Percentiles rank a stretch among this genome's conserved stretches.
Evolutionary conservation across 176 grass and related monocot genomes (phyloP).

Genomic region (Cenchrus americanus): DNA sequence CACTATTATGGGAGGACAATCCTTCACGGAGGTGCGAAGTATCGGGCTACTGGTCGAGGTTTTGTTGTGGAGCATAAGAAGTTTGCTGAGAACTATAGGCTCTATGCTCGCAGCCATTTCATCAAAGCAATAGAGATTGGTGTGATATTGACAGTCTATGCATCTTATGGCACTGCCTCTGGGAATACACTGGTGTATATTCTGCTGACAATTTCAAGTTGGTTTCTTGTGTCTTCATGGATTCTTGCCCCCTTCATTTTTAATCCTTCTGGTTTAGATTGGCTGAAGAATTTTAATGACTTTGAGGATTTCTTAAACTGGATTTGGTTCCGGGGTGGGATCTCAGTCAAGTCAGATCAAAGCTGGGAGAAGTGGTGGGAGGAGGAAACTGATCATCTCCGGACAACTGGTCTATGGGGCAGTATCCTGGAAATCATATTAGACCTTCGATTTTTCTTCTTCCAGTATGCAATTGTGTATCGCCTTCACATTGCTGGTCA

Average conservation of each 20-base stretch:
- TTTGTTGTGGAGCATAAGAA: constrained; percentile 98
- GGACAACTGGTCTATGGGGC: constrained; percentile 87
- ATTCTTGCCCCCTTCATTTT: constrained; percentile 88
- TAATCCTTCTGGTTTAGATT: constrained; percentile 94
- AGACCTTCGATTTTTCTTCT: constrained; percentile 92
- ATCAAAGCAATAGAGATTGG: constrained; percentile 92
- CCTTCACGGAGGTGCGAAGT: constrained; percentile 96
- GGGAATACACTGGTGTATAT: constrained; percentile 87
- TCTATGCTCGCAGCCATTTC: constrained; percentile 91
- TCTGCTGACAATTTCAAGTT: constrained; percentile 82
- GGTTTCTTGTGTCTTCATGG: constrained; percentile 93
- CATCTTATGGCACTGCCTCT: constrained; percentile 61
- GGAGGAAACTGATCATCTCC: constrained; percentile 87
- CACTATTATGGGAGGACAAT: constrained; percentile 94
- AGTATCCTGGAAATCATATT: constrained; percentile 84
- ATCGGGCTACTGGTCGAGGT: constrained; percentile 90
- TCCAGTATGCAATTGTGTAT: constrained; percentile 93
- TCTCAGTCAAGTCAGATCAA: constrained; percentile 79
- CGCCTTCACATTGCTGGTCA: constrained; percentile 68
- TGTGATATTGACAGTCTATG: constrained; percentile 86
- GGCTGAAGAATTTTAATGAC: constrained; percentile 97
- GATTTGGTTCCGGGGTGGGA: constrained; percentile 84
- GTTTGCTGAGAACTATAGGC: constrained; percentile 90
- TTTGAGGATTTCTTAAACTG: constrained; percentile 92
- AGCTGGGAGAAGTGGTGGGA: constrained; percentile 97